phyloP scores from a whole-genome alignment of 192 early-diverging fungal genomes.

The Kappamyces sp. region DNA sequence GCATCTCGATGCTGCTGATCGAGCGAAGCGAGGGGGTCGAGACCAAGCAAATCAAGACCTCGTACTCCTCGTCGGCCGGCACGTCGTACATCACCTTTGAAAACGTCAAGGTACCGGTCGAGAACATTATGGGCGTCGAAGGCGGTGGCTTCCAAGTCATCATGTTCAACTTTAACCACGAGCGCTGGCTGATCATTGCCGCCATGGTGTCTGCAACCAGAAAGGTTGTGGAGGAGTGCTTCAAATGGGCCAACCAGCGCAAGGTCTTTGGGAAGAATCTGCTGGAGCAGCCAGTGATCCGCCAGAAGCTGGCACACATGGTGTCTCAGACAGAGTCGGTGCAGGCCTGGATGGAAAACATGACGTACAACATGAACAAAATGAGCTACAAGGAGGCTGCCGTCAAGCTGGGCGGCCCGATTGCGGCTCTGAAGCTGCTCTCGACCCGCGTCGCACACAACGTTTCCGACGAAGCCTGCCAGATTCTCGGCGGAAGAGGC shows the following conservation, averaged over 20 bases:
- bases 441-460: constrained; percentile 39
- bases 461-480: constrained; percentile 46
- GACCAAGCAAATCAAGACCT: constrained; percentile 48
- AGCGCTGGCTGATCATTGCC: constrained; percentile 41
- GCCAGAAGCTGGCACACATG: constrained; percentile 48
- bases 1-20: constrained; percentile 49
- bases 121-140: constrained; percentile 48
- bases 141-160: constrained; percentile 48
- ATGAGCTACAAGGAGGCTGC: constrained; percentile 47
- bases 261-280: constrained; percentile 50
- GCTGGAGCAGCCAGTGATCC: constrained; percentile 51
- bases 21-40: constrained; percentile 38
- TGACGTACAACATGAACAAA: constrained; percentile 49
- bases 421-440: constrained; percentile 43
- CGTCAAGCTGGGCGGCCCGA: constrained; percentile 41
- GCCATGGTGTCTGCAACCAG: constrained; percentile 23
- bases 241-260: constrained; percentile 49
- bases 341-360: constrained; percentile 45
- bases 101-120: constrained; percentile 53
- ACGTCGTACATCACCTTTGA: constrained; percentile 49
- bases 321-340: constrained; percentile 28
- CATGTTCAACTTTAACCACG: constrained; percentile 51
- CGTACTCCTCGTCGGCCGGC: constrained; percentile 43
- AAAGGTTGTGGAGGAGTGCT: constrained; percentile 44
- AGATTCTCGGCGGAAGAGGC: constrained; percentile 51